These are phyloP conservation scores for Knufia petricola DNA, from an alignment of 2,329 filamentous ascomycete species.

Conservation along the genomic window DNA sequence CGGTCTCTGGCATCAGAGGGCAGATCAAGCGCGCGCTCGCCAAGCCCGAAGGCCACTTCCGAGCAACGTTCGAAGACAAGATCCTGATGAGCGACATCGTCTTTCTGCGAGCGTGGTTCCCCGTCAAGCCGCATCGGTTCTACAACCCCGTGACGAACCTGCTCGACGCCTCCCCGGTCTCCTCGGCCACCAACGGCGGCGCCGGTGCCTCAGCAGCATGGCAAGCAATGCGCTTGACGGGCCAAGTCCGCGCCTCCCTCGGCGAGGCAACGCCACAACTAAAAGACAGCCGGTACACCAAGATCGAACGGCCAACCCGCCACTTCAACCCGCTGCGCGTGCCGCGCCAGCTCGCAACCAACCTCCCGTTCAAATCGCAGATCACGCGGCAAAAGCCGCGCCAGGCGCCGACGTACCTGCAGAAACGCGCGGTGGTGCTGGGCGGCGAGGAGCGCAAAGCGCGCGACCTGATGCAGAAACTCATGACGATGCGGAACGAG, in stretches of 20 bases:
- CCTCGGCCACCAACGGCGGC: constrained; percentile 15
- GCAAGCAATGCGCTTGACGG: constrained; percentile 89
- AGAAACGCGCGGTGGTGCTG: constrained; percentile 86
- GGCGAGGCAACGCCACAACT: constrained; percentile 65
- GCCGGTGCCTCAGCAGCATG: constrained; percentile 45
- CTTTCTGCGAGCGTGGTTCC: constrained; percentile 93
- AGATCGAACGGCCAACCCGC: constrained; percentile 49
- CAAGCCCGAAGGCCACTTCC: constrained; percentile 91
- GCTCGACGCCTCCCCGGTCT: constrained; percentile 46
- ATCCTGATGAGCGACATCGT: constrained; percentile 94
- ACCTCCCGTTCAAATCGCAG: constrained; percentile 87
- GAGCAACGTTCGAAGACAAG: constrained; percentile 98
- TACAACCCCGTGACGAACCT: constrained; percentile 95
- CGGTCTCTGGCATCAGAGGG: constrained; percentile 86
- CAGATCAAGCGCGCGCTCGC: constrained; percentile 93
- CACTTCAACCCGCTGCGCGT: constrained; percentile 62
- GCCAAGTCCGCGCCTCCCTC: constrained; percentile 72
- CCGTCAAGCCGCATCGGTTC: constrained; percentile 87
- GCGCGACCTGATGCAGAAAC: constrained; percentile 80
- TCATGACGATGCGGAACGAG: constrained; percentile 82
- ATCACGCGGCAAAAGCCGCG: constrained; percentile 73
- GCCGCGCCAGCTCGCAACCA: constrained; percentile 51
- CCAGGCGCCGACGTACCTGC: constrained; percentile 74
- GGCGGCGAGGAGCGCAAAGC: constrained; percentile 82
- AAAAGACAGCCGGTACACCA: constrained; percentile 77